phyloP scores from a whole-genome alignment of 306 rosid genomes.

The Luffa acutangula region DNA sequence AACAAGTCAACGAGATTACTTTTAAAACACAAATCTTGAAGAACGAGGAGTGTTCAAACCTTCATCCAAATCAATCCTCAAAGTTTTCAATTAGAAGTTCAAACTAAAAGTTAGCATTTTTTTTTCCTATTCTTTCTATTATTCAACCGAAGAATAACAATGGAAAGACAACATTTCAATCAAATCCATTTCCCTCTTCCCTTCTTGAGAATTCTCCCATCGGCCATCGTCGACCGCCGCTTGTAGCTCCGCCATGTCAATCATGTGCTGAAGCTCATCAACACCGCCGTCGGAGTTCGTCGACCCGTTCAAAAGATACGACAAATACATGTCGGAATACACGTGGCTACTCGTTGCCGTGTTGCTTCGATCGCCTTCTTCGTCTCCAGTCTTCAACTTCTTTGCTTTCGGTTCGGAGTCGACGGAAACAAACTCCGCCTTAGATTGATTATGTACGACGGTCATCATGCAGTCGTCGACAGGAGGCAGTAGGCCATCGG shows the following conservation, averaged over 20 bases:
- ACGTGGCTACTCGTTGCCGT: not conserved
- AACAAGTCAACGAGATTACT: not conserved
- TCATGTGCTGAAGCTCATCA: not conserved
- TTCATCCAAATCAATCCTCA: not conserved
- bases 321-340: slow-evolving; percentile 40
- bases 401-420: not conserved
- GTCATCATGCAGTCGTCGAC: not conserved
- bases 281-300: not conserved
- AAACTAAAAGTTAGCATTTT: not conserved
- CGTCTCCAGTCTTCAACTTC: not conserved
- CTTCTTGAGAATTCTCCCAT: slow-evolving; percentile 2
- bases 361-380: not conserved
- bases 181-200: slow-evolving; percentile 51
- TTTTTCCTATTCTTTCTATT: not conserved
- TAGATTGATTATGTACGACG: not conserved
- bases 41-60: not conserved
- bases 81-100: not conserved
- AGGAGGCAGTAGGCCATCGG: not conserved
- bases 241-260: not conserved
- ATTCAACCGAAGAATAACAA: slow-evolving; percentile 12
- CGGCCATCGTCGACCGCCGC: not conserved
- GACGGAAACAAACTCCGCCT: not conserved
- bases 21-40: not conserved
- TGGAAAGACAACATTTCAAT: slow-evolving; percentile 44
- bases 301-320: slow-evolving; percentile 42